Base-by-base conservation (phyloP, 2,329 filamentous ascomycete genomes). In the Thelonectria rubi region DNA sequence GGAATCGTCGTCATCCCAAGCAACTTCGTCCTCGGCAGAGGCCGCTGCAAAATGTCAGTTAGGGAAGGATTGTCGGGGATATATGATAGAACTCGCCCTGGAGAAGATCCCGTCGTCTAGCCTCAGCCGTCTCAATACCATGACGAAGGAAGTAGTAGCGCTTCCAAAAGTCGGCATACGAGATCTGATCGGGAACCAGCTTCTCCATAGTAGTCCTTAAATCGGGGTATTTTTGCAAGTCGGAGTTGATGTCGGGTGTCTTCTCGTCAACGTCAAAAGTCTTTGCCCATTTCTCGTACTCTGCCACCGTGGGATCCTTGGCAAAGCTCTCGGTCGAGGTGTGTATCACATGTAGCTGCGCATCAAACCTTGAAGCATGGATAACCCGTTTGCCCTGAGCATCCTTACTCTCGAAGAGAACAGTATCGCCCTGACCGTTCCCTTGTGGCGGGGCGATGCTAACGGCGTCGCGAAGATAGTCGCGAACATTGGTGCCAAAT, bases 331-430 rank as follows among this genome's bases (percentile, higher is more conserved):
- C 91, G 40, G 89, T 77, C 18, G 88, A 91, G 5, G 92, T 94
- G 77, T 99, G 95, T 62, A 99, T 94, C 34, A 97, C 93, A 74
- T 99, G 94, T 64, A 99, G 82, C 78, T 98, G 95, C 1, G 95
- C 95, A 73, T 99, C 95, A 74, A 97, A 94, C 63, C 95, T 86
- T 53, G 93, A 97, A 1, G 93, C 92, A 76, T 99, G 95, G 66
- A 98, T 97, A 15, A 98, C 93, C 57, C 95, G 86, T 82, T 95
- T 97, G 24, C 94, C 94, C 51, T 88, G 86, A 5, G 91, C 88
- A 77, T 97, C 94, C 76, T 94, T 97, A 74, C 92, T 97, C 80
- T 98, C 95, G 72, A 98, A 99, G 5, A 97, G 82, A 32, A 97
- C 87, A 50, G 90, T 82, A 68, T 75, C 82, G n/a, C 81, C 80